Conservation (phyloP, 2,329 filamentous ascomycete genomes). For the Beauveria brongniartii region DNA sequence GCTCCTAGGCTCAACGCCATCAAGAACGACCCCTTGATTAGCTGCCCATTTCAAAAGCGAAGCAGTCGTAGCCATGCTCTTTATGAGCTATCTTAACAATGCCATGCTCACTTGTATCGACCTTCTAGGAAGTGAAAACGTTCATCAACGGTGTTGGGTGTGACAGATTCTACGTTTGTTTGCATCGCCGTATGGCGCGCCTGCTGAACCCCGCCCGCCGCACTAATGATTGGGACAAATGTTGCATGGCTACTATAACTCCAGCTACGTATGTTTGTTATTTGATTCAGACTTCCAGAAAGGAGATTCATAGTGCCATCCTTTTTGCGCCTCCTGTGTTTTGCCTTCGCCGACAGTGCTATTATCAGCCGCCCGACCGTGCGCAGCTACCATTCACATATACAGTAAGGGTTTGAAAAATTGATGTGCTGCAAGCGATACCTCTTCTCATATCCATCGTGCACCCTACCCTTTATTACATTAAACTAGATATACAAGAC, state of each 20-base stretch:
- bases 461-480: too few relatives aligned
- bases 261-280: not conserved
- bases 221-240: not conserved
- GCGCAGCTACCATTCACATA: not conserved
- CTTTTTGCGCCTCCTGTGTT: not conserved
- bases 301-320: not conserved
- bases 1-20: not conserved
- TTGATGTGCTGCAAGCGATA: too few relatives aligned
- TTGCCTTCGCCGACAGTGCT: not conserved
- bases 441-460: not conserved
- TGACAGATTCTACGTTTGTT: not conserved
- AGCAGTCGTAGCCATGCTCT: not conserved
- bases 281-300: not conserved
- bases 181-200: not conserved
- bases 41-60: not conserved
- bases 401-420: not conserved
- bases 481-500: not conserved
- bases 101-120: not conserved
- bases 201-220: not conserved
- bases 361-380: not conserved
- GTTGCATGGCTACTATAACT: not conserved
- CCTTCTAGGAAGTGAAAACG: too few relatives aligned
- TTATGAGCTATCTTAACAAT: not conserved
- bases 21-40: not conserved
- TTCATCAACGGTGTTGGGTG: not conserved